Conservation (phyloP, 2,329 filamentous ascomycete genomes). For the Aspergillus texensis region DNA sequence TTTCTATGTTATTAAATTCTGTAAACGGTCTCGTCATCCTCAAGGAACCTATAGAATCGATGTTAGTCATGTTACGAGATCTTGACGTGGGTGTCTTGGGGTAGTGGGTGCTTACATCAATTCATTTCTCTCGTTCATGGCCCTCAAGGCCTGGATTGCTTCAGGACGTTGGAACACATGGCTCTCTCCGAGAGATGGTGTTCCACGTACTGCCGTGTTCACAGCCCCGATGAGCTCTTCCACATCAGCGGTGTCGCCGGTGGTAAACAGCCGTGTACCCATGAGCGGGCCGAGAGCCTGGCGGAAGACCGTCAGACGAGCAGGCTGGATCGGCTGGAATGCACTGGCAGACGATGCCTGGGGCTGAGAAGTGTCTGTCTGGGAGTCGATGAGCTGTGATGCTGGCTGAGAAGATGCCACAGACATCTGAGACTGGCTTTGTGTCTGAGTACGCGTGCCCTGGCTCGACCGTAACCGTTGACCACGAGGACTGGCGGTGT, state of each 20-base stretch:
- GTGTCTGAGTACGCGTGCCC: conserved; percentile 44
- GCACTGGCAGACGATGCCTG: conserved; percentile 46
- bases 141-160: conserved; percentile 73
- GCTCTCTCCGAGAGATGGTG: conserved; percentile 50
- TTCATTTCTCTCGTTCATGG: conserved; percentile 81
- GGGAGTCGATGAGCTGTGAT: conserved; percentile 67
- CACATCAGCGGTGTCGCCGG: conserved; percentile 74
- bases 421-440: conserved; percentile 60
- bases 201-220: conserved; percentile 66
- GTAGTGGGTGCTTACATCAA: conserved; percentile 73
- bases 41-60: conserved; percentile 43
- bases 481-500: conserved; percentile 54
- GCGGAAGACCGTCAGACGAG: conserved; percentile 74
- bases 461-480: conserved; percentile 39
- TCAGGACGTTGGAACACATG: conserved; percentile 70
- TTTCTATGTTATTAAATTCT: conserved; percentile 57
- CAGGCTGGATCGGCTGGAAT: conserved; percentile 47
- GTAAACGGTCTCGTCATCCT: conserved; percentile 66
- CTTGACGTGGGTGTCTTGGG: background rate
- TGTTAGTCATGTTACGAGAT: conserved; percentile 9
- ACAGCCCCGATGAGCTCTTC: conserved; percentile 75
- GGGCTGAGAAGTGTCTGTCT: conserved; percentile 53
- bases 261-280: conserved; percentile 78
- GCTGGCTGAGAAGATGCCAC: conserved; percentile 79
- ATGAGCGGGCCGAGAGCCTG: conserved; percentile 80